Evolutionary conservation across 768 basidiomycete genomes (phyloP).

Genomic region (Auricularia sp.): DNA sequence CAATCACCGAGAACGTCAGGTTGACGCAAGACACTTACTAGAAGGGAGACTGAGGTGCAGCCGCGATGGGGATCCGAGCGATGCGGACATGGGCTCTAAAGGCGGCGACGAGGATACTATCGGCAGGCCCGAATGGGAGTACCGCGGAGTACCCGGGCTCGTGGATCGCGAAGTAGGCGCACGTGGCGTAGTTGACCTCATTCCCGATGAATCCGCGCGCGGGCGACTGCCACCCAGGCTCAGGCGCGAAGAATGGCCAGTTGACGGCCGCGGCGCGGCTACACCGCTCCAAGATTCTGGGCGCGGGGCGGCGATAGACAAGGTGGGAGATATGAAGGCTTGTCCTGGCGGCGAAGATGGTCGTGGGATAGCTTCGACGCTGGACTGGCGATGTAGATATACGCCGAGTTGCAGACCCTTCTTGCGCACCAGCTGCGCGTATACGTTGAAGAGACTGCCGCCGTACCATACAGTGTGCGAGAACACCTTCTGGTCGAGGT

Average conservation of each 20-base stretch:
- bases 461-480: constrained; percentile 86
- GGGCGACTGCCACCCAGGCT: not conserved
- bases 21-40: constrained; percentile 8
- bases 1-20: constrained; percentile 3
- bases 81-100: constrained; percentile 10
- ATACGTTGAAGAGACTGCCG: constrained; percentile 80
- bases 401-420: constrained; percentile 75
- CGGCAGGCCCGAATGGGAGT: not conserved
- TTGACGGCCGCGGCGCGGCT: not conserved
- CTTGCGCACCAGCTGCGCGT: constrained; percentile 80
- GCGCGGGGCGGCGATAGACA: not conserved
- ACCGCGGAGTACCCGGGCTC: not conserved
- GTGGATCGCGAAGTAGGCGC: not conserved
- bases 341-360: constrained; percentile 41
- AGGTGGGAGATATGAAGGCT: not conserved
- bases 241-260: not conserved
- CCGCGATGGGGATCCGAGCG: constrained; percentile 14
- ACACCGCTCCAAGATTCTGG: not conserved
- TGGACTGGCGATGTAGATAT: constrained; percentile 81
- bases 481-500: constrained; percentile 77
- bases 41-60: constrained; percentile 14
- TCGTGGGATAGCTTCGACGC: constrained; percentile 66
- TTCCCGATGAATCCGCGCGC: not conserved
- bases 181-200: not conserved
- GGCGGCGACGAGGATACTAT: constrained; percentile 3